Evolutionary conservation across 2,329 filamentous ascomycete species (phyloP), one percentile per base, ranked within the genome.

Genomic region (Stenocarpella maydis): DNA sequence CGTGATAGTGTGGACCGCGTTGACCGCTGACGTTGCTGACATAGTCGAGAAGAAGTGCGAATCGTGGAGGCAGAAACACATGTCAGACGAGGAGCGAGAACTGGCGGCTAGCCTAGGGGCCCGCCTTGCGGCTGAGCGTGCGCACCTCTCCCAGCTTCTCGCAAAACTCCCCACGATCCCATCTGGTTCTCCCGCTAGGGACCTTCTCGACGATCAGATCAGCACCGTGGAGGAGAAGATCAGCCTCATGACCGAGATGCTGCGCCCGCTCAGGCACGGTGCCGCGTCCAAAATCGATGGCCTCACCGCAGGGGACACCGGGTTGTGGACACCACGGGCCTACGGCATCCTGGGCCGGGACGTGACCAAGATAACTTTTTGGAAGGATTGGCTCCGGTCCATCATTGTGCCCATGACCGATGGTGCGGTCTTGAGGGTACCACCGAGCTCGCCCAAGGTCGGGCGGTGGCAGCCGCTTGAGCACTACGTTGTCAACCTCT

Each of bases 231-330:
- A 99, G 80, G 96, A 99, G 82, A 98, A 98, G 82, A 99, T 99
- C 75, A 89, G 90, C 39, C 85, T 99, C 67, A 99, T 99, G 96
- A 94, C 95, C 1, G 96, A 99, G 80, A 91, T 99, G 81, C 83
- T 99, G 73, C 89, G 95, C 70, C 96, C 96, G 19, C 89, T 99
- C 74, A 88, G 96, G 74, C 96, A 98, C 79, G 96, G 94, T 43
- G 96, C 96, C 53, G 95, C 96, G 37, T 95, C 95, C 63, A 98
- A 97, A 82, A 99, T 99, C 71, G 96, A 99, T 78, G 96, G 96
- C 24, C 85, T 99, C 71, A 98, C 95, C 0, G 93, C 97, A 73
- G 95, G 95, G 52, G 96, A 98, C 78, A 98, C 94, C 65, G 96
- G 95, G 2, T 90, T 98, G 71, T 99, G 96, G 96, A 94, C 94